phyloP scores from a whole-genome alignment of 305 asterid species.

The Striga hermonthica region DNA sequence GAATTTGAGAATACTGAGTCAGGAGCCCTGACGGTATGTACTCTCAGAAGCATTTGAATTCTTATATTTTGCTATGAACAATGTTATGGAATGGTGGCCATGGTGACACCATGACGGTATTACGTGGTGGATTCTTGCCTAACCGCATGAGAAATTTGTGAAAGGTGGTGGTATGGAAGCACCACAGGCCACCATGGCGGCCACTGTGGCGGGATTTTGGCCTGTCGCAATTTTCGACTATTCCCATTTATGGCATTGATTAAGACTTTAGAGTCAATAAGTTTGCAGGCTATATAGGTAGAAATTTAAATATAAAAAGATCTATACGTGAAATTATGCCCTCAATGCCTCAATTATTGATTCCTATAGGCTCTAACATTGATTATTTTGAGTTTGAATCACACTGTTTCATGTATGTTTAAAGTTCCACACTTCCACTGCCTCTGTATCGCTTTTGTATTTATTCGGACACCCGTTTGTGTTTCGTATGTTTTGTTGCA shows the following conservation, averaged over 20 bases:
- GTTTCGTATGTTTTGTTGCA: slow-evolving; percentile 10
- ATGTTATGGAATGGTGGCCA: too few species aligned
- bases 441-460: background rate
- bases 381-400: slow-evolving; percentile 4
- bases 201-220: too few species aligned
- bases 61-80: background rate
- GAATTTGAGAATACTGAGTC: slow-evolving; percentile 88
- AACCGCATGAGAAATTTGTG: too few species aligned
- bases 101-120: too few species aligned
- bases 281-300: slow-evolving; percentile 16
- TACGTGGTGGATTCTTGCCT: too few species aligned
- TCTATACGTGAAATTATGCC: slow-evolving; percentile 10
- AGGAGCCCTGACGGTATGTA: slow-evolving; percentile 79
- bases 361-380: background rate
- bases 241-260: too few species aligned
- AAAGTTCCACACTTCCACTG: background rate
- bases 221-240: too few species aligned
- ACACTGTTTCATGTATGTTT: background rate
- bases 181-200: too few species aligned
- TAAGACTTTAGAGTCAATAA: slow-evolving; percentile 14
- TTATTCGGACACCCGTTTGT: background rate
- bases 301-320: background rate
- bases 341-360: background rate
- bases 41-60: slow-evolving; percentile 17
- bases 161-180: too few species aligned